Evolutionary conservation across 192 early-diverging fungal genomes (phyloP).

Genomic region (Coemansia sp.): DNA sequence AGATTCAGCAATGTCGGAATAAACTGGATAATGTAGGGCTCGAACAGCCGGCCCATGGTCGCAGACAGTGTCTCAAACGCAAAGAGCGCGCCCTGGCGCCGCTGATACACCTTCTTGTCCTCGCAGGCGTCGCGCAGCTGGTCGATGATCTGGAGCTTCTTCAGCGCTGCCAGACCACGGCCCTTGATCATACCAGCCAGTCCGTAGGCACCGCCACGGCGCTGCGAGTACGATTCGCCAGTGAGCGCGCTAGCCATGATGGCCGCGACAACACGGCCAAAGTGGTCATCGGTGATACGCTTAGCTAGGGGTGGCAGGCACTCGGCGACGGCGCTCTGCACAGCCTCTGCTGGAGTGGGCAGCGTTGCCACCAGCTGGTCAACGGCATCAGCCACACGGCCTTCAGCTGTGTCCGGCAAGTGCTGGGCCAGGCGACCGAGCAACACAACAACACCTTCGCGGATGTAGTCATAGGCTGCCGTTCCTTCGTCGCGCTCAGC

Average conservation of each 20-base stretch:
- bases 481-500: conserved; percentile 67
- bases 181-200: conserved; percentile 93
- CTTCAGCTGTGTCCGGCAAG: conserved; percentile 64
- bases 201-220: conserved; percentile 94
- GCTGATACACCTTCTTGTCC: conserved; percentile 73
- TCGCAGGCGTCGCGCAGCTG: conserved; percentile 63
- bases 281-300: conserved; percentile 61
- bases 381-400: conserved; percentile 76
- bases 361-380: conserved; percentile 87
- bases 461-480: conserved; percentile 81
- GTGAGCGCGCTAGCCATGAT: conserved; percentile 72
- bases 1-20: conserved; percentile 83
- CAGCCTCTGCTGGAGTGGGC: conserved; percentile 89
- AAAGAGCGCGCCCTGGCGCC: conserved; percentile 92
- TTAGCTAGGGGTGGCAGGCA: conserved; percentile 93
- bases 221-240: conserved; percentile 76
- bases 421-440: conserved; percentile 90
- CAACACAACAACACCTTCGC: conserved; percentile 89
- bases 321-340: conserved; percentile 91
- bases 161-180: conserved; percentile 81
- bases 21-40: conserved; percentile 95
- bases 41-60: conserved; percentile 88
- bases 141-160: conserved; percentile 79
- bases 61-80: conserved; percentile 88
- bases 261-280: conserved; percentile 60